Percentiles rank a stretch among this genome's conserved stretches.
Conservation (phyloP, 192 early-diverging fungal species). For the Backusella australiensis region DNA sequence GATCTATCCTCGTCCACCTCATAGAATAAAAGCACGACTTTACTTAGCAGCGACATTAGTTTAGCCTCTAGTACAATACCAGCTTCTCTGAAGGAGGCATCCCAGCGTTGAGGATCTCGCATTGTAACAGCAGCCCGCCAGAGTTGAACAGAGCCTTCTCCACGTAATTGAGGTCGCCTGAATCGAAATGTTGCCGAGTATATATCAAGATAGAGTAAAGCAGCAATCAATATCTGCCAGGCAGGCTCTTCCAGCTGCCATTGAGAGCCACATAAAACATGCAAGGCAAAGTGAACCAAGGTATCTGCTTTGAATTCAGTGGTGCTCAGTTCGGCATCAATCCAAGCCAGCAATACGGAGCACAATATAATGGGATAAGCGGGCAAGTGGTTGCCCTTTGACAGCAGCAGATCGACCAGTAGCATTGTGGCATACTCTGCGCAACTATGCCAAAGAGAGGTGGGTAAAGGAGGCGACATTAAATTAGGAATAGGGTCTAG, state of each 20-base stretch:
- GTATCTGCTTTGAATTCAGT: neutral
- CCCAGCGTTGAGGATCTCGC: neutral
- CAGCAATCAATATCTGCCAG: conserved; percentile 6
- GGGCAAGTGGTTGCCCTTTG: neutral
- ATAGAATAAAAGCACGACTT: conserved; percentile 8
- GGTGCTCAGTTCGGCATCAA: neutral
- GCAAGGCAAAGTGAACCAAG: conserved; percentile 1
- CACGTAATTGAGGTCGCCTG: neutral
- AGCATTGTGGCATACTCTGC: neutral
- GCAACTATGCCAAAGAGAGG: neutral
- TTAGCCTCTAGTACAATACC: conserved; percentile 12
- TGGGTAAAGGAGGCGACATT: neutral
- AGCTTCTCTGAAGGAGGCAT: neutral
- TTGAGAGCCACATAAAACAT: neutral
- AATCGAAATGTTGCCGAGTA: conserved; percentile 10
- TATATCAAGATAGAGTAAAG: conserved; percentile 23
- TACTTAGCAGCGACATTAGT: conserved; percentile 15
- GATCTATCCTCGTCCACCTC: conserved; percentile 9
- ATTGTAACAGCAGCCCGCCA: neutral
- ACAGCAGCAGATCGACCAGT: neutral
- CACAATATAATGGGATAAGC: conserved; percentile 3
- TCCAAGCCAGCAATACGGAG: conserved; percentile 9
- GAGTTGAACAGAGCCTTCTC: neutral
- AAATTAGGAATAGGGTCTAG: neutral
- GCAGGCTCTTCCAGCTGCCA: neutral